Evolutionary conservation across 768 basidiomycete species (phyloP).

Genomic region (Fibroporia radiculosa): DNA sequence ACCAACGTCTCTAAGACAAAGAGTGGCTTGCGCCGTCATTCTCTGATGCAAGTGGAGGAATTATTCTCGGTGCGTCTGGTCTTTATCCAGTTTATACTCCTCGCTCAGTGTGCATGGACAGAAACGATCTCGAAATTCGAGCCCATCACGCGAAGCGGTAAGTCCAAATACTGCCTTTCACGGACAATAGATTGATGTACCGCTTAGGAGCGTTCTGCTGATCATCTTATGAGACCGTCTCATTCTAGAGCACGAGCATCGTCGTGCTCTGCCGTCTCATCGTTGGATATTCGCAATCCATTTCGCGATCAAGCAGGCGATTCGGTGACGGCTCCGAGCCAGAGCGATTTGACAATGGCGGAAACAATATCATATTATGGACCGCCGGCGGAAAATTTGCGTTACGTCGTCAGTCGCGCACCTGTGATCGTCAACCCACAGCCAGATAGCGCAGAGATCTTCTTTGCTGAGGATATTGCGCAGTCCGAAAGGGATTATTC

Average conservation of each 20-base stretch:
- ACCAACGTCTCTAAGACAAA: neutral
- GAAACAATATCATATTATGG: neutral
- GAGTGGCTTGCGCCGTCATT: neutral
- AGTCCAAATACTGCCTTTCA: neutral
- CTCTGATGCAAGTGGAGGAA: neutral
- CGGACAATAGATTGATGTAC: neutral
- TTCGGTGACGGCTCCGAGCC: neutral
- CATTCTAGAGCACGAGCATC: neutral
- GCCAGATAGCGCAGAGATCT: slow-evolving; percentile 1
- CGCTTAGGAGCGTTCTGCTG: neutral
- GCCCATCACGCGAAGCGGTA: neutral
- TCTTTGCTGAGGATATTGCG: neutral
- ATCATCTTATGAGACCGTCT: neutral
- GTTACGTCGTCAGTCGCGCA: neutral
- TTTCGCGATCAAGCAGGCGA: neutral
- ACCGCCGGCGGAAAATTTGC: neutral
- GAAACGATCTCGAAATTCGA: neutral
- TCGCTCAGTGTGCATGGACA: neutral
- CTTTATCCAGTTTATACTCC: neutral
- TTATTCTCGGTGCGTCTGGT: neutral
- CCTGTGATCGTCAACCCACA: slow-evolving; percentile 4
- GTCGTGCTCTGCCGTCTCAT: slow-evolving; percentile 1
- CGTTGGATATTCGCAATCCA: slow-evolving; percentile 3
- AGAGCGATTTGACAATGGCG: neutral
- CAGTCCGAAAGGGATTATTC: neutral